These are phyloP conservation scores for Zalerion maritima DNA, from an alignment of 495 filamentous ascomycete genomes.

Conservation along the genomic window DNA sequence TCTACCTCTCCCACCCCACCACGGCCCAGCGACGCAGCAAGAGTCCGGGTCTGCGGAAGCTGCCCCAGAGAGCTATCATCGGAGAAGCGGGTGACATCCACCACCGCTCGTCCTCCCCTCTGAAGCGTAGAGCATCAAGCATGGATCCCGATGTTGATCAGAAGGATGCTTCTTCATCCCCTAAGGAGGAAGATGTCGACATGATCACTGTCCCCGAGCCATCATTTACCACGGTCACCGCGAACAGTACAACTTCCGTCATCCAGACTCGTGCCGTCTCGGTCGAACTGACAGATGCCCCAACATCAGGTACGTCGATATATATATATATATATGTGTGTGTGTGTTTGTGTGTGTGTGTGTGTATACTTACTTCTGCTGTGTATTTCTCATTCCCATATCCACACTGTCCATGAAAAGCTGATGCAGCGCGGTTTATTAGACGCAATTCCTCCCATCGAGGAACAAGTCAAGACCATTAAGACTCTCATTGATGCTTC, in stretches of 20 bases:
- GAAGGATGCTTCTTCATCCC: conserved; percentile 13
- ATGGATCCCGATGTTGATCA: conserved; percentile 29
- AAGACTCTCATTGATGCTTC: conserved; percentile 42
- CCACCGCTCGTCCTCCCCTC: conserved; percentile 38
- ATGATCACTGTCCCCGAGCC: conserved; percentile 24
- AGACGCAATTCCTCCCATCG: conserved; percentile 38
- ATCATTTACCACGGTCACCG: conserved; percentile 2
- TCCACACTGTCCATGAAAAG: no score
- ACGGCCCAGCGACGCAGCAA: conserved; percentile 7
- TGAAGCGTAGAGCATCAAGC: conserved; percentile 39
- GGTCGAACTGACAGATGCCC: conserved; percentile 1
- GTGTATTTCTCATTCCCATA: no score
- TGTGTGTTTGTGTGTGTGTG: neutral
- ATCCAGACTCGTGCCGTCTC: conserved; percentile 1
- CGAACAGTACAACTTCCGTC: neutral
- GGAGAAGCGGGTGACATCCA: conserved; percentile 34
- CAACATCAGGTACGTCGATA: conserved; percentile 5
- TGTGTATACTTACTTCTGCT: neutral
- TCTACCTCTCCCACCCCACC: conserved; percentile 3
- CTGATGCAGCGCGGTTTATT: conserved; percentile 1
- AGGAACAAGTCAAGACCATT: conserved; percentile 66
- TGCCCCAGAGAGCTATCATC: conserved; percentile 37
- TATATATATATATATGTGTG: conserved; percentile 3
- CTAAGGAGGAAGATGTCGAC: conserved; percentile 35
- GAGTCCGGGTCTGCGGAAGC: conserved; percentile 13